Evolutionary conservation across 164 flowering plant genomes (phyloP).

Genomic region (Macadamia integrifolia): DNA sequence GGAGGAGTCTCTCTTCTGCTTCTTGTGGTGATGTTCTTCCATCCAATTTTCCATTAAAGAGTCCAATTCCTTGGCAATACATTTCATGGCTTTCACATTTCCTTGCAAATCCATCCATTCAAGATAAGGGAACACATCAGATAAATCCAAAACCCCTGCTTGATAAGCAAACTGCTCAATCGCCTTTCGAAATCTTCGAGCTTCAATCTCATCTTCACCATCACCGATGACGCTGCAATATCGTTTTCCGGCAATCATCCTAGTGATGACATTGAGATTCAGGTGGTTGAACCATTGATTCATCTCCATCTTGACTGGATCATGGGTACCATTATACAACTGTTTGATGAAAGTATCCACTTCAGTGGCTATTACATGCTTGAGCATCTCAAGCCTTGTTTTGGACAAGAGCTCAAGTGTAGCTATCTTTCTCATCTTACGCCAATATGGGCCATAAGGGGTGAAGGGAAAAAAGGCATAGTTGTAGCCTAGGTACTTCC

Average conservation of each 20-base stretch:
- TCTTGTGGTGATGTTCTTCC: not conserved
- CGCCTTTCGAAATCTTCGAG: not conserved
- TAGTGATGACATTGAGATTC: slow-evolving; percentile 6
- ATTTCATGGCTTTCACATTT: slow-evolving; percentile 1
- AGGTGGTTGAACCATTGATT: not conserved
- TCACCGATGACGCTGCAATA: not conserved
- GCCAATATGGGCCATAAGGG: too few species aligned
- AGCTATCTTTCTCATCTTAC: too few species aligned
- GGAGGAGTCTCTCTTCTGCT: too few species aligned
- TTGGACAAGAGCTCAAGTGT: too few species aligned
- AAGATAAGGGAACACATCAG: slow-evolving; percentile 8
- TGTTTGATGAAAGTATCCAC: too few species aligned
- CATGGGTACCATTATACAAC: not conserved
- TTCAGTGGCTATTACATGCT: too few species aligned
- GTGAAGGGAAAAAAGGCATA: too few species aligned
- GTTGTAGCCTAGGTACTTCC: too few species aligned
- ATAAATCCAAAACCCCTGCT: not conserved
- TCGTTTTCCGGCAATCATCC: slow-evolving; percentile 8
- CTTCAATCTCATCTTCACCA: not conserved
- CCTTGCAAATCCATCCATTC: slow-evolving; percentile 10
- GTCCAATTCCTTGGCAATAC: slow-evolving; percentile 7
- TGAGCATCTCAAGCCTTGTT: too few species aligned
- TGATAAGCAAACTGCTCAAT: slow-evolving; percentile 1
- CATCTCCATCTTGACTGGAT: slow-evolving; percentile 11
- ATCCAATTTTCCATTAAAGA: not conserved